Conservation (phyloP, 257 asterid species). For the Scutellaria minor region DNA sequence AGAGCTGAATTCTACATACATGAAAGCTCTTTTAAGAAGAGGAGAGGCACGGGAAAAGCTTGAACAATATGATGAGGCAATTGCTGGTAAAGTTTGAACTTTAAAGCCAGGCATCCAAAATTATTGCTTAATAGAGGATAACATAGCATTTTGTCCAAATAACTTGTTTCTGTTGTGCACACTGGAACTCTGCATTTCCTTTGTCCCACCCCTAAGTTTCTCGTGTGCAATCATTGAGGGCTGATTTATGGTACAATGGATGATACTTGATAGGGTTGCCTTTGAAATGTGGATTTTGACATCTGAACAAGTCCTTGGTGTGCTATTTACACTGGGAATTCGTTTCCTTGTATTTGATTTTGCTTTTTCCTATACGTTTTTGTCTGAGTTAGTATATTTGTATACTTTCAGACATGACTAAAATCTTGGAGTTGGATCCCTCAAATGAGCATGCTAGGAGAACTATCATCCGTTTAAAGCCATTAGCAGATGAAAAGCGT, state of each 20-base stretch:
- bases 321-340: constrained; percentile 14
- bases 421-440: constrained; percentile 81
- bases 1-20: constrained; percentile 78
- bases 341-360: constrained; percentile 1
- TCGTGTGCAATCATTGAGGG: constrained; percentile 13
- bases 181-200: not conserved
- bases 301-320: not conserved
- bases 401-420: constrained; percentile 68
- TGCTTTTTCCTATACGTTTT: constrained; percentile 8
- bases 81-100: constrained; percentile 70
- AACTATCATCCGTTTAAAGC: constrained; percentile 71
- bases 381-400: constrained; percentile 18
- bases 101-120: constrained; percentile 1
- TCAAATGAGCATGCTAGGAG: constrained; percentile 84
- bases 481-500: constrained; percentile 94
- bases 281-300: constrained; percentile 21
- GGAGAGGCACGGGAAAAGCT: constrained; percentile 92
- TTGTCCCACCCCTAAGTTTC: constrained; percentile 7
- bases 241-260: not conserved
- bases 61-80: constrained; percentile 85
- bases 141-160: not conserved
- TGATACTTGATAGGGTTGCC: not conserved
- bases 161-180: constrained; percentile 7
- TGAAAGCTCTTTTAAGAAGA: constrained; percentile 83
- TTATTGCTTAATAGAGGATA: constrained; percentile 23